These are phyloP conservation scores for Colletotrichum sp. DNA, from an alignment of 2,329 filamentous ascomycete genomes.

Conservation along the genomic window DNA sequence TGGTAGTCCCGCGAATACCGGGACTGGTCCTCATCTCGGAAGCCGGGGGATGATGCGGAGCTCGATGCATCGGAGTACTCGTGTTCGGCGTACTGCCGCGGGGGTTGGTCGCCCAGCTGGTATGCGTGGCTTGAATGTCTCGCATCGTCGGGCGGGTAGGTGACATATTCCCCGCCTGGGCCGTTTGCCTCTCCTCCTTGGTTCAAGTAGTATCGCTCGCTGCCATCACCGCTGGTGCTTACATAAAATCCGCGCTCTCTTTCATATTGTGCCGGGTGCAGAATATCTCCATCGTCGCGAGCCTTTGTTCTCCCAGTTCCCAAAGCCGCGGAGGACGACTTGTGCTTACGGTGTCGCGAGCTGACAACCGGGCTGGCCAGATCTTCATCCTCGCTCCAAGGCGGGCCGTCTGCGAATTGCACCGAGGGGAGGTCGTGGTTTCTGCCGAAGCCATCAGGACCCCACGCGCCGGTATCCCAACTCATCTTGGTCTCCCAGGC, in stretches of 20 bases:
- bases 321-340: conserved; percentile 64
- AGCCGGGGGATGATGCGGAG: conserved; percentile 62
- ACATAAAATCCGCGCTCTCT: conserved; percentile 71
- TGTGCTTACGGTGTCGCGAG: conserved; percentile 85
- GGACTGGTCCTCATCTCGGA: conserved; percentile 69
- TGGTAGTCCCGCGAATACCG: conserved; percentile 92
- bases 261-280: conserved; percentile 57
- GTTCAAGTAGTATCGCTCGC: conserved; percentile 76
- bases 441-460: conserved; percentile 59
- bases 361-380: conserved; percentile 89
- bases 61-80: conserved; percentile 66
- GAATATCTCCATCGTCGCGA: conserved; percentile 38
- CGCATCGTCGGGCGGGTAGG: conserved; percentile 72
- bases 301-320: conserved; percentile 51
- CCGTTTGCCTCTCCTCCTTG: conserved; percentile 75
- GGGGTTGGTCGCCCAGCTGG: conserved; percentile 49
- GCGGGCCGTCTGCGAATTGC: conserved; percentile 85
- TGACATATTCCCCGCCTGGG: conserved; percentile 80
- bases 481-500: conserved; percentile 74
- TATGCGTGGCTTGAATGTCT: conserved; percentile 60
- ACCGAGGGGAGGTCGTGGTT: conserved; percentile 76
- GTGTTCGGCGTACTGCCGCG: conserved; percentile 50
- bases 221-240: conserved; percentile 71
- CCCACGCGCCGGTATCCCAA: conserved; percentile 59
- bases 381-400: conserved; percentile 95